A percentile compares a stretch with the other conserved stretches of the same genome.
These are phyloP conservation scores for Orbilia blumenaviensis DNA, from an alignment of 2,329 filamentous ascomycete species.

Conservation along the genomic window DNA sequence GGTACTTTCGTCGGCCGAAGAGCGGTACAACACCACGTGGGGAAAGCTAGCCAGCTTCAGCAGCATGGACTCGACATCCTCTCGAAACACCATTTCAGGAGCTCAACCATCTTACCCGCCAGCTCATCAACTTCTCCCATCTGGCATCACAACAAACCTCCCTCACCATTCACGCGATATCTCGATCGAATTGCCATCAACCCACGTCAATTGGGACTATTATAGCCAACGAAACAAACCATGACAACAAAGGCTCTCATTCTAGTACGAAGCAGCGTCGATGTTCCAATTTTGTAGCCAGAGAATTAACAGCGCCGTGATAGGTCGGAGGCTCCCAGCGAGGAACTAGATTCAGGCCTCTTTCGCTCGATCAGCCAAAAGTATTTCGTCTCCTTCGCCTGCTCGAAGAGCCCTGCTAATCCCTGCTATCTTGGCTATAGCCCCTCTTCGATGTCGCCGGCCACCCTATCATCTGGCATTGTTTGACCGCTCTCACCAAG, in stretches of 20 bases:
- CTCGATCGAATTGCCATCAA: neutral
- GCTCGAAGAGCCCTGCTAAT: neutral
- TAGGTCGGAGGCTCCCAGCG: conserved; percentile 94
- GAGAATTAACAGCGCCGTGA: conserved; percentile 56
- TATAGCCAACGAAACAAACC: neutral
- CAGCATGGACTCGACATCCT: conserved; percentile 16
- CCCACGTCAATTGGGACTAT: conserved; percentile 23
- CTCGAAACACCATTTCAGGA: conserved; percentile 33
- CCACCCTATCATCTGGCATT: conserved; percentile 98
- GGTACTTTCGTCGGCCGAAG: conserved; percentile 25
- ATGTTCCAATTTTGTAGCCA: no score
- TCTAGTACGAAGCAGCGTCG: conserved; percentile 70
- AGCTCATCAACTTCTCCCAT: conserved; percentile 31
- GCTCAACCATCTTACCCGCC: conserved; percentile 21
- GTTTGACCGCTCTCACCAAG: conserved; percentile 87
- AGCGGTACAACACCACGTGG: conserved; percentile 41
- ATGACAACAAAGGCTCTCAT: conserved; percentile 87
- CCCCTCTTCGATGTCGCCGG: conserved; percentile 98
- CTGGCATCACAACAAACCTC: neutral
- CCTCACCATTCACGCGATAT: neutral
- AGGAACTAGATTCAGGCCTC: conserved; percentile 92
- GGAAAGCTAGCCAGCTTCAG: conserved; percentile 42
- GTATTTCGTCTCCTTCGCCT: conserved; percentile 64
- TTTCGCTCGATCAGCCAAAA: conserved; percentile 96
- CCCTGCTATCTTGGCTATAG: conserved; percentile 62